Evolutionary conservation across 495 filamentous ascomycete genomes (phyloP).

Genomic region (Talaromyces thailandensis): DNA sequence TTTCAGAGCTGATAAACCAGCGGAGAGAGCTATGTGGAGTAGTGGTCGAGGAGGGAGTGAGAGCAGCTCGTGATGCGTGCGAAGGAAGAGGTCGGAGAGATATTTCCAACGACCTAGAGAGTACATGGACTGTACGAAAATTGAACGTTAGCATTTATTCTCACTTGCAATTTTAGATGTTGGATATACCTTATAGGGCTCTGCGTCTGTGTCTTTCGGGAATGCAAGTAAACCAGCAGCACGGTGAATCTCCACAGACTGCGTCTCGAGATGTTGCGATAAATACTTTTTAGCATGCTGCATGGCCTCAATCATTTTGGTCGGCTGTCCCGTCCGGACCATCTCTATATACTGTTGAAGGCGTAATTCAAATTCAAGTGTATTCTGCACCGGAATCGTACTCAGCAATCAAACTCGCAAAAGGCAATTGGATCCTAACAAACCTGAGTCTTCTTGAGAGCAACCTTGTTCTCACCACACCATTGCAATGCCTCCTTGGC

Average conservation of each 20-base stretch:
- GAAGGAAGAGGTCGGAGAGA: slow-evolving; percentile 74
- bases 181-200: slow-evolving; percentile 53
- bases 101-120: slow-evolving; percentile 58
- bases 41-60: slow-evolving; percentile 75
- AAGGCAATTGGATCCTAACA: slow-evolving; percentile 12
- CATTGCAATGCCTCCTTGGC: slow-evolving; percentile 74
- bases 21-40: slow-evolving; percentile 85
- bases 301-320: slow-evolving; percentile 66
- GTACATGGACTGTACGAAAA: slow-evolving; percentile 56
- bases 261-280: slow-evolving; percentile 52
- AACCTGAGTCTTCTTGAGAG: slow-evolving; percentile 75
- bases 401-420: not conserved
- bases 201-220: slow-evolving; percentile 46
- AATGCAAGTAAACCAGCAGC: slow-evolving; percentile 77
- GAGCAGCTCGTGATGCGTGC: slow-evolving; percentile 79
- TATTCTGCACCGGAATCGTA: slow-evolving; percentile 50
- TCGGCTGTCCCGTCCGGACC: slow-evolving; percentile 50
- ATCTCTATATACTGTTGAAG: slow-evolving; percentile 94
- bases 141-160: slow-evolving; percentile 9
- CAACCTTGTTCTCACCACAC: slow-evolving; percentile 87
- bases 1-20: slow-evolving; percentile 89
- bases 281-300: slow-evolving; percentile 75
- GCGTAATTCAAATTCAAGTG: slow-evolving; percentile 88
- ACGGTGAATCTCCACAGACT: slow-evolving; percentile 57
- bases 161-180: not conserved